A percentile compares a stretch with the other conserved stretches of the same genome.
Evolutionary conservation across 495 filamentous ascomycete genomes (phyloP).

Genomic region (Neurospora sp.): DNA sequence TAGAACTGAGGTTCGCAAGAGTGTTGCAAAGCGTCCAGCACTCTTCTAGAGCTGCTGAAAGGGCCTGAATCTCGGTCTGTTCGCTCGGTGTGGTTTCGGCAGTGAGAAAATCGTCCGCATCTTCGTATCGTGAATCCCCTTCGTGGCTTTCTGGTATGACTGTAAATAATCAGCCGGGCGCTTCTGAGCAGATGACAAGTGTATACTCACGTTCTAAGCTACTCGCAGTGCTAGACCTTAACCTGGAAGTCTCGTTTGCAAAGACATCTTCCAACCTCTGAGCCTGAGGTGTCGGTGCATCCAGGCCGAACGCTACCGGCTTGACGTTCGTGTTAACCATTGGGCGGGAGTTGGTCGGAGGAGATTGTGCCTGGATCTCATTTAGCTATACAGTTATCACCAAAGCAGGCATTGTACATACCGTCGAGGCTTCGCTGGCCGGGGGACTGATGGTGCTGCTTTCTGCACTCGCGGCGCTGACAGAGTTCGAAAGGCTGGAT

Average conservation of each 20-base stretch:
- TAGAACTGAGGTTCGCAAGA: slow-evolving; percentile 71
- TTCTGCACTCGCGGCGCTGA: slow-evolving; percentile 14
- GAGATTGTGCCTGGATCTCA: slow-evolving; percentile 13
- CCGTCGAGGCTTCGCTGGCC: slow-evolving; percentile 21
- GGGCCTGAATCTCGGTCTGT: slow-evolving; percentile 53
- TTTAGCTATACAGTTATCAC: slow-evolving; percentile 4
- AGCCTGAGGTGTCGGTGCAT: slow-evolving; percentile 69
- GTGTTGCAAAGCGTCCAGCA: slow-evolving; percentile 95
- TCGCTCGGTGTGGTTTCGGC: slow-evolving; percentile 35
- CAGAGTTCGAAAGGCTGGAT: slow-evolving; percentile 13
- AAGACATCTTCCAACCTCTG: slow-evolving; percentile 63
- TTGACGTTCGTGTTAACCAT: slow-evolving; percentile 60
- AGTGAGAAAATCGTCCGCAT: slow-evolving; percentile 29
- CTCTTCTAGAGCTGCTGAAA: slow-evolving; percentile 71
- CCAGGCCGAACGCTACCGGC: slow-evolving; percentile 50
- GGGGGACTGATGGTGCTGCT: slow-evolving; percentile 20
- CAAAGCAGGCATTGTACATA: slow-evolving; percentile 13
- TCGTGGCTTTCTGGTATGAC: slow-evolving; percentile 41
- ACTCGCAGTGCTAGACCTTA: slow-evolving; percentile 42
- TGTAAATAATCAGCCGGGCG: slow-evolving; percentile 8
- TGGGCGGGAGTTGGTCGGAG: slow-evolving; percentile 41
- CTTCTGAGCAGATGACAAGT: not conserved
- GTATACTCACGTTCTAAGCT: slow-evolving; percentile 61
- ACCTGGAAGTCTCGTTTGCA: slow-evolving; percentile 27
- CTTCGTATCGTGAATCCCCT: slow-evolving; percentile 29